Conservation (phyloP, 495 filamentous ascomycete genomes). For the Neurospora sp. region DNA sequence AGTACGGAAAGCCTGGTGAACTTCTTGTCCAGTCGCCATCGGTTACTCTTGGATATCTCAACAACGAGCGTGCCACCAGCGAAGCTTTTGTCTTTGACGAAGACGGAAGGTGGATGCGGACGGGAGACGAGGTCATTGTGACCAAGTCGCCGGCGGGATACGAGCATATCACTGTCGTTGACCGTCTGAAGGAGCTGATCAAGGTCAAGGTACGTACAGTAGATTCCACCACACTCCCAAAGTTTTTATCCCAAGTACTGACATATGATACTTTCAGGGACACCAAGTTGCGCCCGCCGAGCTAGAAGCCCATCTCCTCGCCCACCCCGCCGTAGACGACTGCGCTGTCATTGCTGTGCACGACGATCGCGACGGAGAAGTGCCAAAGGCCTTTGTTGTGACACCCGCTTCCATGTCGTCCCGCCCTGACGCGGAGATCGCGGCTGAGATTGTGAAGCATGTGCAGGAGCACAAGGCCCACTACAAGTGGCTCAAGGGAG, state of each 20-base stretch:
- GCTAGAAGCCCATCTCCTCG: slow-evolving; percentile 78
- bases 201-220: slow-evolving; percentile 66
- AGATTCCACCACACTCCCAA: not conserved
- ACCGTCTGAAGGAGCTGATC: slow-evolving; percentile 88
- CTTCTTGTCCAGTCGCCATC: slow-evolving; percentile 67
- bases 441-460: slow-evolving; percentile 58
- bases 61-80: slow-evolving; percentile 71
- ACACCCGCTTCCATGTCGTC: slow-evolving; percentile 55
- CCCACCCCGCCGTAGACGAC: slow-evolving; percentile 71
- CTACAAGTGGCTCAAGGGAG: slow-evolving; percentile 85
- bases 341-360: slow-evolving; percentile 76
- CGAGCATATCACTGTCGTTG: slow-evolving; percentile 77
- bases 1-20: slow-evolving; percentile 71
- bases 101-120: slow-evolving; percentile 67
- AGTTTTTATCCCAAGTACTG: not conserved
- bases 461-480: slow-evolving; percentile 76
- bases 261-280: slow-evolving; percentile 39
- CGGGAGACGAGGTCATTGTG: slow-evolving; percentile 76
- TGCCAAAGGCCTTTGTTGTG: slow-evolving; percentile 81
- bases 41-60: slow-evolving; percentile 72
- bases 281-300: slow-evolving; percentile 89
- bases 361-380: slow-evolving; percentile 66
- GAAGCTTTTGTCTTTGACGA: slow-evolving; percentile 71
- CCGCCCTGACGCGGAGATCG: slow-evolving; percentile 38
- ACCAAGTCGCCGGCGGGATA: slow-evolving; percentile 49